Conservation (phyloP, 768 basidiomycete genomes). For the Naganishia kalamii region DNA sequence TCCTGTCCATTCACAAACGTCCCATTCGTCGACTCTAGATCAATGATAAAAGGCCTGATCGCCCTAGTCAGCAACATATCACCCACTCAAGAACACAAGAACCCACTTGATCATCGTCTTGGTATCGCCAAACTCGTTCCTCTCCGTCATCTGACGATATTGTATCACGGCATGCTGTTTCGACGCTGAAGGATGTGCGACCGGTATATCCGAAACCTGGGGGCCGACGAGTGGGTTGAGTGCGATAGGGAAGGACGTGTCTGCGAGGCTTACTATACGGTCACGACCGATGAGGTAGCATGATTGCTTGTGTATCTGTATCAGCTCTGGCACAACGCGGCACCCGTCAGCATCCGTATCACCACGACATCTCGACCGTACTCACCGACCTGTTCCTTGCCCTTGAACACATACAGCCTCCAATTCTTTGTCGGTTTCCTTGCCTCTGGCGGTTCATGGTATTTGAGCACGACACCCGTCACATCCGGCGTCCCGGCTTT, state of each 20-base stretch:
- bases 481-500: slow-evolving; percentile 51
- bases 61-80: slow-evolving; percentile 44
- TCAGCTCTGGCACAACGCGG: slow-evolving; percentile 56
- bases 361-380: slow-evolving; percentile 22
- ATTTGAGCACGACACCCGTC: slow-evolving; percentile 67
- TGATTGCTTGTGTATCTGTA: slow-evolving; percentile 89
- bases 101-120: slow-evolving; percentile 80
- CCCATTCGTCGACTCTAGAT: slow-evolving; percentile 96
- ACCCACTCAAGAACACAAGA: neutral
- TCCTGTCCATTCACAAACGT: slow-evolving; percentile 81
- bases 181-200: slow-evolving; percentile 95
- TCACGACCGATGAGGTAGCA: slow-evolving; percentile 92
- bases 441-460: slow-evolving; percentile 97
- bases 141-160: slow-evolving; percentile 79
- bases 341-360: neutral
- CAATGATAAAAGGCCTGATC: slow-evolving; percentile 95
- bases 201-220: slow-evolving; percentile 59
- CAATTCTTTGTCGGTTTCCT: slow-evolving; percentile 82
- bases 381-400: slow-evolving; percentile 82
- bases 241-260: neutral
- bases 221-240: neutral
- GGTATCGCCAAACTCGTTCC: slow-evolving; percentile 74
- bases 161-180: slow-evolving; percentile 98
- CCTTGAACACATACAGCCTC: slow-evolving; percentile 97
- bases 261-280: slow-evolving; percentile 57